Base-by-base conservation (phyloP, 2,329 filamentous ascomycete genomes). In the Sporothrix sp. region DNA sequence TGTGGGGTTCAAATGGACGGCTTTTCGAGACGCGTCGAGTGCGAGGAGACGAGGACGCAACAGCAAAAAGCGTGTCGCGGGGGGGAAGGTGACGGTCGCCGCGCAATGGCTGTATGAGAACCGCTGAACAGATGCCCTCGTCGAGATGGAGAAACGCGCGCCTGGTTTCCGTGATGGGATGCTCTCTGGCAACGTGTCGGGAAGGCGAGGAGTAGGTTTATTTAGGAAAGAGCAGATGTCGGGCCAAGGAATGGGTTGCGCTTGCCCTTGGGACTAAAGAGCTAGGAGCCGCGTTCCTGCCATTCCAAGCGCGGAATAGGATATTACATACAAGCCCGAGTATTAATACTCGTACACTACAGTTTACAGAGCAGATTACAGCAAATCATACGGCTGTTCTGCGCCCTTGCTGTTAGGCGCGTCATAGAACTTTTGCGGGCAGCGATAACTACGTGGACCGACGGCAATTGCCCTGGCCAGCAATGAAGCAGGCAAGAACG, bases 221-320 rank as follows among this genome's bases (percentile, higher is more conserved):
- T 23, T 36, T 23, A 27, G 23, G 46, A 27, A 47, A 47, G 33
- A 32, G 45, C 33, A 32, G 21, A 30, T 33, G 25, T 13, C 16
- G 44, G 44, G n/a, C 44, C 21, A 37, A 37, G 32, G 16, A 37
- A 47, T 16, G 35, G 44, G 21, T 37, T 28, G 36, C 25, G 35
- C 33, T 49, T 49, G 46, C 46, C 28, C 16, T 49, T 49, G 46
- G 28, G 28, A 49, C 46, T 49, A 49, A 42, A 42, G 30, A 45
- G 30, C 43, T 45, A 45, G 30, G 46, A 49, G 46, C 46, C 46
- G 46, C 46, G 46, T 23, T 25, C 37, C 46, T 48, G 23, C 35
- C 44, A 28, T 28, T 6, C 25, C 25, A 28, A 28, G n/a, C n/a
- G n/a, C n/a, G n/a, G n/a, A n/a, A n/a, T n/a, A n/a, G n/a, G n/a